Evolutionary conservation across 352 stramenopile genomes (phyloP).

Genomic region (Phytophthora cryptogea): DNA sequence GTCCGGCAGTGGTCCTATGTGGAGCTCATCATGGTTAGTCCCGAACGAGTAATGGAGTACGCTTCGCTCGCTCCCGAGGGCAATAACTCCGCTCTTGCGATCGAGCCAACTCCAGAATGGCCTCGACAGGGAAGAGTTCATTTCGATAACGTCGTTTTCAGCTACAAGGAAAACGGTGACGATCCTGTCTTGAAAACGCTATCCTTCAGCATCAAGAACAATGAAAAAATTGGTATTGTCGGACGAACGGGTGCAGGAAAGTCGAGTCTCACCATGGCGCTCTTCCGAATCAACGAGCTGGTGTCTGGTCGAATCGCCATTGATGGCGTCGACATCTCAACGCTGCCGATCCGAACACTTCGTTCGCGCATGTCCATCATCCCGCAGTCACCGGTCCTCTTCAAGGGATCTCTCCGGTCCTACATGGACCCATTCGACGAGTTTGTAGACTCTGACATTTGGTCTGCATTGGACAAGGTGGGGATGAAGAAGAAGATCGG

Average conservation of each 20-base stretch:
- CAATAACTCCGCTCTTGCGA: neutral
- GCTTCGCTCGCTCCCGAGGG: constrained; percentile 9
- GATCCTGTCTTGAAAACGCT: constrained; percentile 14
- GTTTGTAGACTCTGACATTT: constrained; percentile 70
- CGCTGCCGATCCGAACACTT: constrained; percentile 31
- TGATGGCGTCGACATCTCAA: constrained; percentile 47
- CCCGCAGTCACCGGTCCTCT: constrained; percentile 88
- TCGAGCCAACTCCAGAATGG: constrained; percentile 18
- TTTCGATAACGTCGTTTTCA: constrained; percentile 26
- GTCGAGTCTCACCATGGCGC: constrained; percentile 70
- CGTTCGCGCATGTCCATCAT: constrained; percentile 52
- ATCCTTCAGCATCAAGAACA: constrained; percentile 23
- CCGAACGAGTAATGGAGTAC: constrained; percentile 45
- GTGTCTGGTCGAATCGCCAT: constrained; percentile 47
- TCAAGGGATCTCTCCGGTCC: constrained; percentile 83
- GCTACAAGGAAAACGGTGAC: constrained; percentile 16
- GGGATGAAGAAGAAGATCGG: constrained; percentile 51
- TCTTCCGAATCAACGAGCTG: constrained; percentile 89
- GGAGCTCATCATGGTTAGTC: constrained; percentile 58
- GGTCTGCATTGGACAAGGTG: constrained; percentile 63
- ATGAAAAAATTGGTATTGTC: constrained; percentile 85
- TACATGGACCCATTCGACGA: constrained; percentile 90
- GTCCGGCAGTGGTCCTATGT: constrained; percentile 40
- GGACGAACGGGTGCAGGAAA: constrained; percentile 86
- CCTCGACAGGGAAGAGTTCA: constrained; percentile 3